phyloP scores from a whole-genome alignment of 805 yeast genomes.

The Yarrowia sp. region DNA sequence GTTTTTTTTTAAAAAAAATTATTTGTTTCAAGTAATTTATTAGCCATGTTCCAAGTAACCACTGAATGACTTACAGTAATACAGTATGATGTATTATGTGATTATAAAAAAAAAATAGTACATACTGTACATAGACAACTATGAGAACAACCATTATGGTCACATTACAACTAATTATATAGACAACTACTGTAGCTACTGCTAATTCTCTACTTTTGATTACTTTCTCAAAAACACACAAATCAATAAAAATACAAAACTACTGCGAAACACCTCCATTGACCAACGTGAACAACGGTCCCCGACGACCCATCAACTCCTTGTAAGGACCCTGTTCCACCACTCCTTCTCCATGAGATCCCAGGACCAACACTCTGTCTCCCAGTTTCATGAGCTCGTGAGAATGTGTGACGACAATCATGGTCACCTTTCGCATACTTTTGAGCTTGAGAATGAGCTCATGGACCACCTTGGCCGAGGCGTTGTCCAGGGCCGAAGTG shows the following conservation, averaged over 20 bases:
- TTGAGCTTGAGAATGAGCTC: constrained; percentile 55
- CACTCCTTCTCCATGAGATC: constrained; percentile 17
- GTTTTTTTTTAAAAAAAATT: too few relatives aligned
- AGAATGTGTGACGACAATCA: constrained; percentile 77
- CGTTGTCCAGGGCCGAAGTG: constrained; percentile 83
- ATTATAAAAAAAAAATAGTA: too few relatives aligned
- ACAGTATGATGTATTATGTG: too few relatives aligned
- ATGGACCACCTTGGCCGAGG: constrained; percentile 60
- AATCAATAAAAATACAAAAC: not conserved
- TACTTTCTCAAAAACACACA: not conserved
- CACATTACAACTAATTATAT: too few relatives aligned
- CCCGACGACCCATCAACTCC: not conserved
- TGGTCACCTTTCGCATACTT: constrained; percentile 53
- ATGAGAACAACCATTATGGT: too few relatives aligned
- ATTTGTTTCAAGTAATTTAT: too few relatives aligned
- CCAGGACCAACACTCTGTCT: constrained; percentile 54
- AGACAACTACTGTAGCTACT: too few relatives aligned
- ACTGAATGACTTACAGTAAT: too few relatives aligned
- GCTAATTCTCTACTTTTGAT: too few relatives aligned
- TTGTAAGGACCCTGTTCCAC: constrained; percentile 21
- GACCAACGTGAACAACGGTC: constrained; percentile 9
- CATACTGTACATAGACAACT: too few relatives aligned
- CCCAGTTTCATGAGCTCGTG: constrained; percentile 67
- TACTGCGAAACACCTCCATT: constrained; percentile 19
- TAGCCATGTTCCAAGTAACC: too few relatives aligned